phyloP scores from a whole-genome alignment of 2,329 filamentous ascomycete species.

The Alternaria consortialis region DNA sequence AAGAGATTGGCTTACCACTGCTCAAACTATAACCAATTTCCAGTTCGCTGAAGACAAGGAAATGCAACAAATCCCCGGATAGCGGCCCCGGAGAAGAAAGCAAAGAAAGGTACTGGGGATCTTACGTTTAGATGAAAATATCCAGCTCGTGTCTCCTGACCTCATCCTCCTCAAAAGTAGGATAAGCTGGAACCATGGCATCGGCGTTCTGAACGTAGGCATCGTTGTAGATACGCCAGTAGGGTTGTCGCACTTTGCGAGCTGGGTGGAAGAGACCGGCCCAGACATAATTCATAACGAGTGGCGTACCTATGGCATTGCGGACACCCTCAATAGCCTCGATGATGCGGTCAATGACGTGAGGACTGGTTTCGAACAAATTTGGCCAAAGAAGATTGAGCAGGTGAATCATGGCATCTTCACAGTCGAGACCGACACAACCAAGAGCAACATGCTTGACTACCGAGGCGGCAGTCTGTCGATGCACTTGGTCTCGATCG shows the following conservation, averaged over 20 bases:
- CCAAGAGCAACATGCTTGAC: conserved; percentile 98
- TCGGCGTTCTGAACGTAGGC: conserved; percentile 94
- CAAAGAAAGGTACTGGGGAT: conserved; percentile 4
- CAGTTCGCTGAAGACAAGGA: conserved; percentile 7
- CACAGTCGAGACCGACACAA: conserved; percentile 95
- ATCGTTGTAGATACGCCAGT: conserved; percentile 97
- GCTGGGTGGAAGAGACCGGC: conserved; percentile 97
- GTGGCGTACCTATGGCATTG: conserved; percentile 88
- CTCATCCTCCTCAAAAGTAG: conserved; percentile 81
- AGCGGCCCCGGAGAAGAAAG: conserved; percentile 1
- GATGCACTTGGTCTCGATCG: conserved; percentile 96
- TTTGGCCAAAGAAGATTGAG: conserved; percentile 97
- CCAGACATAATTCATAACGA: conserved; percentile 98
- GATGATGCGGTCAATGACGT: conserved; percentile 97
- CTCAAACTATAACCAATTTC: conserved; percentile 10
- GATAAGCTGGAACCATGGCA: conserved; percentile 96
- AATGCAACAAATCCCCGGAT: conserved; percentile 8
- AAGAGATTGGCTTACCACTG: conserved; percentile 6
- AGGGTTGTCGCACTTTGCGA: conserved; percentile 90
- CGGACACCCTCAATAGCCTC: conserved; percentile 97
- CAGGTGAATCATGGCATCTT: conserved; percentile 97
- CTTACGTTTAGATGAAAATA: conserved; percentile 73
- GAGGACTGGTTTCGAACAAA: conserved; percentile 95
- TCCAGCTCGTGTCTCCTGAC: conserved; percentile 81
- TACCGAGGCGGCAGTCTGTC: conserved; percentile 93